A percentile compares a stretch with the other conserved stretches of the same genome.
Evolutionary conservation across 202 grass and related monocot genomes (phyloP).

Genomic region (Schoenoplectus tabernaemontani): DNA sequence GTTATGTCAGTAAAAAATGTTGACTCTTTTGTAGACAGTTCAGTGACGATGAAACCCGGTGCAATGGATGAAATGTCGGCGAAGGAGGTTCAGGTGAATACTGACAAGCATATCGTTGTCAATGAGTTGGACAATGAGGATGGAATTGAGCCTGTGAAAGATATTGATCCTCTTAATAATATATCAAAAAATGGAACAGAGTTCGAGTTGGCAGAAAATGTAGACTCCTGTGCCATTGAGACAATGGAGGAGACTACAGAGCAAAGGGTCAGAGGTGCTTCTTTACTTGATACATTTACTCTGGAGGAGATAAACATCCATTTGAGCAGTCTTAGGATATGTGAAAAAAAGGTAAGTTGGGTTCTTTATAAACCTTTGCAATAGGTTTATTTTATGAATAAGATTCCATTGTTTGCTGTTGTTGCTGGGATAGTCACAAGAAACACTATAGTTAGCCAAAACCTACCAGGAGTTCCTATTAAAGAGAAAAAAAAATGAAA

Average conservation of each 20-base stretch:
- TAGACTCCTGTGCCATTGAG: not conserved
- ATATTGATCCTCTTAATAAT: constrained; percentile 2
- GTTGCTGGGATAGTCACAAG: not conserved
- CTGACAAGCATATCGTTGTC: not conserved
- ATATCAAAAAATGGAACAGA: not conserved
- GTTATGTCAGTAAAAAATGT: not conserved
- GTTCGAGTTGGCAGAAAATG: not conserved
- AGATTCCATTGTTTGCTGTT: constrained; percentile 13
- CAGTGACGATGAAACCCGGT: not conserved
- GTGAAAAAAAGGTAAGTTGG: constrained; percentile 29
- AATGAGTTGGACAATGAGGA: not conserved
- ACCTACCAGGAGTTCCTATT: constrained; percentile 6
- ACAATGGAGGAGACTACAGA: not conserved
- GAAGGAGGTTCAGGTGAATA: not conserved
- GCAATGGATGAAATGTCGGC: not conserved
- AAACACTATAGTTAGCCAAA: constrained; percentile 8
- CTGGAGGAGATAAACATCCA: constrained; percentile 51
- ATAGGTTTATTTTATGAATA: constrained; percentile 15
- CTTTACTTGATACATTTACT: constrained; percentile 74
- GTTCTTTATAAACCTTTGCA: constrained; percentile 8
- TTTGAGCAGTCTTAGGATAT: constrained; percentile 56
- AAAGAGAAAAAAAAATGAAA: not conserved
- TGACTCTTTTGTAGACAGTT: not conserved
- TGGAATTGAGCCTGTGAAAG: not conserved
- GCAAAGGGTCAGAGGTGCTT: constrained; percentile 35